phyloP scores from a whole-genome alignment of 2,329 filamentous ascomycete species.

The Stachybotrys elegans region DNA sequence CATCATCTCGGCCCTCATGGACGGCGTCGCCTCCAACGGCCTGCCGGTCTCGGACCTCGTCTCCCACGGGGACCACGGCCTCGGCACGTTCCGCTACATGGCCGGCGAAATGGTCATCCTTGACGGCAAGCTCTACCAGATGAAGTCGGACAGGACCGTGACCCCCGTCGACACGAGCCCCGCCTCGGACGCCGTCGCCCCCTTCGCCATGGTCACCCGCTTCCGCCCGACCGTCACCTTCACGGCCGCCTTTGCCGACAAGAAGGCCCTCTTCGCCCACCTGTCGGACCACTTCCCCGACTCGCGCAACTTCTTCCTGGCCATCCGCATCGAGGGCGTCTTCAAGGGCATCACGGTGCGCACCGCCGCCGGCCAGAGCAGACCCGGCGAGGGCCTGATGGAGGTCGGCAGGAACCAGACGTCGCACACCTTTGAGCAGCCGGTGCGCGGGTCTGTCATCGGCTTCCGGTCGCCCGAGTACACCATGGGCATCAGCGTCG shows the following conservation, averaged over 20 bases:
- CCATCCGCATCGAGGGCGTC: not conserved
- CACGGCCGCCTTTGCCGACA: not conserved
- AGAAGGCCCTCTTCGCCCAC: not conserved
- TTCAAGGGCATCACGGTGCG: not conserved
- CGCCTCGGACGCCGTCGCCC: not conserved
- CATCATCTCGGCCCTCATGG: constrained; percentile 14
- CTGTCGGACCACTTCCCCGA: not conserved
- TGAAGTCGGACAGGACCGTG: constrained; percentile 11
- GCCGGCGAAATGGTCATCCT: constrained; percentile 16
- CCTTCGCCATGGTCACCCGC: not conserved
- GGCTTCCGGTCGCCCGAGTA: not conserved
- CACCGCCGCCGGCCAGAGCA: not conserved
- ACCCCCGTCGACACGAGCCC: not conserved
- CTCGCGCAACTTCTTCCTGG: not conserved
- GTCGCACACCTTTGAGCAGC: not conserved
- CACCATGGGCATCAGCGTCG: not conserved
- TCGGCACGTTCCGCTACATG: constrained; percentile 16
- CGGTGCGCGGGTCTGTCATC: not conserved
- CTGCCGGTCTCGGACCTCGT: constrained; percentile 10
- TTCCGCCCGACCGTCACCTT: not conserved
- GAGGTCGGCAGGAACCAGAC: not conserved
- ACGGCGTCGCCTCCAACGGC: constrained; percentile 13
- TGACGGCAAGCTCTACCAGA: constrained; percentile 10
- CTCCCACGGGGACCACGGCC: constrained; percentile 11
- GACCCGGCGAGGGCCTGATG: not conserved